Conservation (phyloP, 257 asterid species). For the Craterostigma plantagineum region DNA sequence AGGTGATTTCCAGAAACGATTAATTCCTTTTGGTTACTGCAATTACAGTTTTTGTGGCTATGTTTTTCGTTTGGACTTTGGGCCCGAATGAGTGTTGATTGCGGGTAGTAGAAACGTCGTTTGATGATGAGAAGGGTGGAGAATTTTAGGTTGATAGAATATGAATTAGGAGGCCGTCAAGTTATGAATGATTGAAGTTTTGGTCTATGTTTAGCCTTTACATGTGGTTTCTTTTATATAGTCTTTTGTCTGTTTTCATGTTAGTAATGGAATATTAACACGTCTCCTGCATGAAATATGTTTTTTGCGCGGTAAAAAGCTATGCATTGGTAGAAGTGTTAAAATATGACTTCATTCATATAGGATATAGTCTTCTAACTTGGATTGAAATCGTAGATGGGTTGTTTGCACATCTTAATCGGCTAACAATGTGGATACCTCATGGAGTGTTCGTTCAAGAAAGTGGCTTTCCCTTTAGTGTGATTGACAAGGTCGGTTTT, state of each 20-base stretch:
- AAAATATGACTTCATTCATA: constrained; percentile 28
- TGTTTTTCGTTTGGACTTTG: constrained; percentile 3
- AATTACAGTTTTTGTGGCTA: not conserved
- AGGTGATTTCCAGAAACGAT: constrained; percentile 33
- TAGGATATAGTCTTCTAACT: constrained; percentile 68
- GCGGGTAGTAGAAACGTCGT: too few species aligned
- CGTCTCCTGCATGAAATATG: too few species aligned
- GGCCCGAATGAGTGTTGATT: too few species aligned
- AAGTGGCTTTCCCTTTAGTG: constrained; percentile 72
- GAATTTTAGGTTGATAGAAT: too few species aligned
- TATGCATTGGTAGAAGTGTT: constrained; percentile 21
- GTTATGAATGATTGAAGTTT: too few species aligned
- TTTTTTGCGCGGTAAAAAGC: not conserved
- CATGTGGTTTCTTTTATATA: too few species aligned
- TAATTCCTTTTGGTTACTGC: constrained; percentile 7
- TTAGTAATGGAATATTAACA: too few species aligned
- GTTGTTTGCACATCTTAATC: constrained; percentile 79
- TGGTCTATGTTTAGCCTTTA: too few species aligned
- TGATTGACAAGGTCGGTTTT: constrained; percentile 75
- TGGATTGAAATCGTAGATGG: constrained; percentile 98
- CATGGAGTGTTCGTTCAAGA: constrained; percentile 66
- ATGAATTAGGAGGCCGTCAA: too few species aligned
- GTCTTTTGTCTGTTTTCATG: too few species aligned
- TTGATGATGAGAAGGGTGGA: too few species aligned
- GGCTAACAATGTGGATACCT: constrained; percentile 87